phyloP scores from a whole-genome alignment of 331 rosid species.

The Ulmus americana region DNA sequence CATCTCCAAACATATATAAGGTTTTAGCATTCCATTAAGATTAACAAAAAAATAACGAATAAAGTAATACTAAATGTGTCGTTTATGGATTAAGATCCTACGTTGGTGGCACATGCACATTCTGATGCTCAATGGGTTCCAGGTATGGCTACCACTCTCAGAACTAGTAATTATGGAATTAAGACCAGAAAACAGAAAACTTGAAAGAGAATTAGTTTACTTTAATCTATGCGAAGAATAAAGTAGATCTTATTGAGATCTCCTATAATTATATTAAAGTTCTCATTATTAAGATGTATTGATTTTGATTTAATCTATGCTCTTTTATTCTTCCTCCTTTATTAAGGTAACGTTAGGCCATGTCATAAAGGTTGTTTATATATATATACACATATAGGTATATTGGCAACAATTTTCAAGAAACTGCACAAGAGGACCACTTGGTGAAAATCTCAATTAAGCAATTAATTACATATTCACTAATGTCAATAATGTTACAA shows the following conservation, averaged over 20 bases:
- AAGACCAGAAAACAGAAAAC: neutral
- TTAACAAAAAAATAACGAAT: neutral
- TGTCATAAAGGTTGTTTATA: too few relatives aligned
- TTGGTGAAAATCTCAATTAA: neutral
- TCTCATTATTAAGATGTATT: too few relatives aligned
- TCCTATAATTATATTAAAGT: too few relatives aligned
- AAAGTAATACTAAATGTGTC: neutral
- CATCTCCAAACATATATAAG: neutral
- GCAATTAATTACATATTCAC: neutral
- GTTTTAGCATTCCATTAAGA: too few relatives aligned
- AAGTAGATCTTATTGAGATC: too few relatives aligned
- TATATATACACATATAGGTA: neutral
- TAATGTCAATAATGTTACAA: neutral
- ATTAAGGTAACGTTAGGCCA: too few relatives aligned
- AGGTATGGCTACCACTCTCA: constrained; percentile 1
- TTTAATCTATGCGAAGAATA: neutral
- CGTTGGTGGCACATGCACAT: constrained; percentile 1
- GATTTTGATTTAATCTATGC: too few relatives aligned
- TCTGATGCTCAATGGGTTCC: constrained; percentile 9
- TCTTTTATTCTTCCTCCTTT: too few relatives aligned
- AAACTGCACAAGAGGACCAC: neutral
- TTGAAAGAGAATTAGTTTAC: neutral
- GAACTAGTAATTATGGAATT: neutral
- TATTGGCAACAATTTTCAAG: neutral
- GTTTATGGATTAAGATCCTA: neutral